A percentile compares a stretch with the other conserved stretches of the same genome.
Evolutionary conservation across 495 filamentous ascomycete genomes (phyloP).

Genomic region (Choiromyces venosus): DNA sequence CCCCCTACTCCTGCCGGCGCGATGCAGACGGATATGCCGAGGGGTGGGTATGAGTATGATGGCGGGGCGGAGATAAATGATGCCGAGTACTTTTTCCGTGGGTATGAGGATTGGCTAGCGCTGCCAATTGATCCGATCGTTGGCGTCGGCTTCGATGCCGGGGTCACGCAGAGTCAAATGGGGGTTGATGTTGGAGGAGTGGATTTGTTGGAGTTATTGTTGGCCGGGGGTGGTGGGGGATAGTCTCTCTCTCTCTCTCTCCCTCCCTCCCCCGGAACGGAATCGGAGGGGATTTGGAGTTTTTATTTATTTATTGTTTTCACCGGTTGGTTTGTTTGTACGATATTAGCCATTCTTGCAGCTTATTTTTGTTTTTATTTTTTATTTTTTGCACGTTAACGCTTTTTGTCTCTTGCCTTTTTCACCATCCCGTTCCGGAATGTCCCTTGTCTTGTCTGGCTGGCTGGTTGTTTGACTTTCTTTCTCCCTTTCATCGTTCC

Average conservation of each 20-base stretch:
- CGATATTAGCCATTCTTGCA: not conserved
- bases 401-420: not conserved
- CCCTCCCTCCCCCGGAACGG: too few species aligned
- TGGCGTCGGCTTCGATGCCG: conserved; percentile 30
- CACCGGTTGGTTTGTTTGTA: not conserved
- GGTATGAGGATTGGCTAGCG: conserved; percentile 41
- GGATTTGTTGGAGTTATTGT: conserved; percentile 34
- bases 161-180: conserved; percentile 37
- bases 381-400: not conserved
- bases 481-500: not conserved
- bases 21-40: not conserved
- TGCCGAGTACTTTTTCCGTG: conserved; percentile 25
- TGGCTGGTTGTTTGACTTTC: not conserved
- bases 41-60: conserved; percentile 4
- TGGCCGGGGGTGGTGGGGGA: conserved; percentile 17
- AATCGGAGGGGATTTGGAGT: not conserved
- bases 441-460: not conserved
- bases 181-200: conserved; percentile 36
- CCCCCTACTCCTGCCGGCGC: conserved; percentile 13
- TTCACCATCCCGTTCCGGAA: not conserved
- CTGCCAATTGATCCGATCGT: conserved; percentile 40
- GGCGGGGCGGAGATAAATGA: conserved; percentile 22
- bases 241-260: too few species aligned
- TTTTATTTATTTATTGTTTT: not conserved
- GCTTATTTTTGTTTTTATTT: too few species aligned